Evolutionary conservation across 805 yeast species (phyloP), one percentile per base, ranked within the genome.

Genomic region (Pichia rugopelliculosa): DNA sequence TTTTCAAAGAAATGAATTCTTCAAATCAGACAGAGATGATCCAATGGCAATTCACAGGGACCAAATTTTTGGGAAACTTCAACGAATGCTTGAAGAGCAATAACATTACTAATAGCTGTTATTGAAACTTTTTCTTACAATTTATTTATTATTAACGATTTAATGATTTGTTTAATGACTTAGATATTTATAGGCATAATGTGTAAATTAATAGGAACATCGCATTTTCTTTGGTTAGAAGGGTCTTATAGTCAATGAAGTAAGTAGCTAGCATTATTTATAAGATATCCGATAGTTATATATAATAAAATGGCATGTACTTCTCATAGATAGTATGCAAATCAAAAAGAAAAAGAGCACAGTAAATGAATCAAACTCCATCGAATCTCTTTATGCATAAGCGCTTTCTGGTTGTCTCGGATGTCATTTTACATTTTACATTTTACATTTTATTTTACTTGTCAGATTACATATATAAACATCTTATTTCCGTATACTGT

Each of bases 41-140:
- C 80, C 78, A 5, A 41, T 80, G 53, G 87, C 87, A 0, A 70
- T 73, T 1, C 82, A 83, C 56, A 64, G 89, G 46, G 88, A 82
- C 56, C 67, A 63, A 42, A 80, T 82, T 6, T 82, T 82, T 60
- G 79, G 79, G 1, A 70, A 68, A 47, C 60, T 83, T 24, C 77
- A 82, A 53, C 65, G 61, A 26, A 74, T 79, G 83, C 74, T 83
- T 17, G 62, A 76, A 33, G 72, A 74, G 49, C 24, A 12, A 15
- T 15, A 30, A 30, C 7, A n/a, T 15, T n/a, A 30, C 7, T 2
- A n/a, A 15, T 30, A n/a, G n/a, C n/a, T 30, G n/a, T 15, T 30
- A 3, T 15, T 15, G 34, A 15, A 17, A 30, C n/a, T 30, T 30
- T 27, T 30, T 15, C 4, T 30, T 20, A 36, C 15, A 15, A 30